phyloP scores from a whole-genome alignment of 2,329 filamentous ascomycete species.

The Alternaria incomplexa region DNA sequence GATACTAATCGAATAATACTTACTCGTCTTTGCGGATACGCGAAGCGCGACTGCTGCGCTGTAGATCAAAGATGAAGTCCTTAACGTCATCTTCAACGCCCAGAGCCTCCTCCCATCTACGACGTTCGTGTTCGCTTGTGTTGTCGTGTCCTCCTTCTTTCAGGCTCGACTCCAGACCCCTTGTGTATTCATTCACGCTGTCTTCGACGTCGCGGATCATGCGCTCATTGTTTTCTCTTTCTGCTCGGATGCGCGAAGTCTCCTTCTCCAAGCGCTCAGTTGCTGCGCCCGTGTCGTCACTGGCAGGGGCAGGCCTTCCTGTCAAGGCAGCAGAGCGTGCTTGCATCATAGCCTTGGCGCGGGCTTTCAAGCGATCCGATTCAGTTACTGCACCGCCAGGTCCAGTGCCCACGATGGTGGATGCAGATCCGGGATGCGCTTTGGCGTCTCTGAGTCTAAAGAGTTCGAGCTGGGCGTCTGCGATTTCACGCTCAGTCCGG shows the following conservation, averaged over 20 bases:
- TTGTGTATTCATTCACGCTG: constrained; percentile 86
- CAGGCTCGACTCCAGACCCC: constrained; percentile 82
- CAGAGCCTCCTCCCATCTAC: constrained; percentile 93
- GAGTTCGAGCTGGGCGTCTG: constrained; percentile 87
- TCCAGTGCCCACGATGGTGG: constrained; percentile 87
- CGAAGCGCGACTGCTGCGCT: constrained; percentile 80
- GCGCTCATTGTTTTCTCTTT: constrained; percentile 91
- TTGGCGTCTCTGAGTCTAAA: constrained; percentile 95
- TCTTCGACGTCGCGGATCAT: constrained; percentile 98
- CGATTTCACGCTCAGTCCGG: constrained; percentile 88
- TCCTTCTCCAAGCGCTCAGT: constrained; percentile 90
- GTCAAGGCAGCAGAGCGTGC: constrained; percentile 91
- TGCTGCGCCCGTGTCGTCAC: constrained; percentile 76
- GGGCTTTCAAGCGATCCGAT: constrained; percentile 90
- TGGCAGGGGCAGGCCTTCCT: constrained; percentile 76
- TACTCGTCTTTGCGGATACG: constrained; percentile 70
- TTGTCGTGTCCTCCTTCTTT: constrained; percentile 80
- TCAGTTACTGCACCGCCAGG: constrained; percentile 91
- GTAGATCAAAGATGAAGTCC: constrained; percentile 97
- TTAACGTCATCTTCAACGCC: constrained; percentile 96
- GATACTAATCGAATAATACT: constrained; percentile 25
- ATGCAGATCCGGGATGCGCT: constrained; percentile 80
- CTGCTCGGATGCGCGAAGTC: constrained; percentile 76
- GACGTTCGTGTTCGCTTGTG: constrained; percentile 84
- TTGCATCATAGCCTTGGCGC: constrained; percentile 98